Conservation (phyloP, 164 flowering plant genomes). For the Berberis vulgaris region DNA sequence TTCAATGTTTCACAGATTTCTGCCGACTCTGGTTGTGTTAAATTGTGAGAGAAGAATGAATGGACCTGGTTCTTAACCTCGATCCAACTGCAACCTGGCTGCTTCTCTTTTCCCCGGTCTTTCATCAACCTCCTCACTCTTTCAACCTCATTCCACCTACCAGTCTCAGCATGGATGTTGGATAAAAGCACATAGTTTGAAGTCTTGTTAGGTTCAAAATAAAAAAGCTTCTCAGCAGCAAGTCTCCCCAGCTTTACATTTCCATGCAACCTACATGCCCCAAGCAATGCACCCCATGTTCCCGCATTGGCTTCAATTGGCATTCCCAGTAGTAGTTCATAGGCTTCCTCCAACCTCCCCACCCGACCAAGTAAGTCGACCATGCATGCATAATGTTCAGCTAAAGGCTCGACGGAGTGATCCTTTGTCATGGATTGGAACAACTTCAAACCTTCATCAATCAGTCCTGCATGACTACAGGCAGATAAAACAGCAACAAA, state of each 20-base stretch:
- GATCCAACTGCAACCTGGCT: neutral
- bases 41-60: too few relatives aligned
- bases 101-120: neutral
- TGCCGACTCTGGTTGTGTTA: too few relatives aligned
- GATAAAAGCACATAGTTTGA: constrained; percentile 1
- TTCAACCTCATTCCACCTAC: neutral
- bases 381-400: neutral
- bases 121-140: neutral
- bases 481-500: neutral
- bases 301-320: neutral
- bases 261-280: neutral
- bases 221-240: neutral
- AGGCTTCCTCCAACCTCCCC: neutral
- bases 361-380: neutral
- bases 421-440: neutral
- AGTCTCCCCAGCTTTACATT: neutral
- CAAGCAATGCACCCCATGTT: constrained; percentile 1
- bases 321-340: neutral
- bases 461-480: constrained; percentile 1
- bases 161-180: neutral
- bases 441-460: neutral
- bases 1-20: too few relatives aligned
- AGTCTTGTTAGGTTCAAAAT: neutral
- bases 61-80: too few relatives aligned
- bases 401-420: neutral